Conservation (phyloP, 129 eudicot genomes). For the Scalesia atractyloides region DNA sequence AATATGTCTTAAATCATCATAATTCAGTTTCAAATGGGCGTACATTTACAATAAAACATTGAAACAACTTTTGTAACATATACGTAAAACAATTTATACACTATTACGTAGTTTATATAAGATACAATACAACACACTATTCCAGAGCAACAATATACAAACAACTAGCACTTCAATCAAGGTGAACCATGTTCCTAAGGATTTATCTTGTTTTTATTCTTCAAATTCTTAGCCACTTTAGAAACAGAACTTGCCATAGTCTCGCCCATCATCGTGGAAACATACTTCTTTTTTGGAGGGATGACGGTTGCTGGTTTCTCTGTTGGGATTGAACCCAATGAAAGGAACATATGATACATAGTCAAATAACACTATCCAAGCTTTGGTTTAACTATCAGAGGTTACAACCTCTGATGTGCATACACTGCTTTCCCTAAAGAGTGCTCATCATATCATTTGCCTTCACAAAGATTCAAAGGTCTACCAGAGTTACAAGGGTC, state of each 20-base stretch:
- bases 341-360: too few relatives aligned
- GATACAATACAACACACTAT: background rate
- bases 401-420: too few relatives aligned
- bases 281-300: constrained; percentile 1
- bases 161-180: background rate
- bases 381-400: too few relatives aligned
- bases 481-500: too few relatives aligned
- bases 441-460: too few relatives aligned
- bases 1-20: background rate
- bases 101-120: too few relatives aligned
- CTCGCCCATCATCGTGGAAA: constrained; percentile 8
- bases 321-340: too few relatives aligned
- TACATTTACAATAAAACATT: background rate
- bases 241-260: background rate
- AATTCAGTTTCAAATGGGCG: background rate
- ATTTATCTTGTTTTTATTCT: constrained; percentile 13
- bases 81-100: background rate
- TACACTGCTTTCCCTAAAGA: too few relatives aligned
- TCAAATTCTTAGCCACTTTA: too few relatives aligned
- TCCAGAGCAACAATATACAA: background rate
- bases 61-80: background rate
- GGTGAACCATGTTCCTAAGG: background rate
- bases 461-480: too few relatives aligned
- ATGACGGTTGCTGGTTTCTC: constrained; percentile 9
- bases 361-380: too few relatives aligned